Percentiles rank a stretch among this genome's conserved stretches.
Conservation (phyloP, 345 rosid genomes). For the Cardiospermum halicacabum region DNA sequence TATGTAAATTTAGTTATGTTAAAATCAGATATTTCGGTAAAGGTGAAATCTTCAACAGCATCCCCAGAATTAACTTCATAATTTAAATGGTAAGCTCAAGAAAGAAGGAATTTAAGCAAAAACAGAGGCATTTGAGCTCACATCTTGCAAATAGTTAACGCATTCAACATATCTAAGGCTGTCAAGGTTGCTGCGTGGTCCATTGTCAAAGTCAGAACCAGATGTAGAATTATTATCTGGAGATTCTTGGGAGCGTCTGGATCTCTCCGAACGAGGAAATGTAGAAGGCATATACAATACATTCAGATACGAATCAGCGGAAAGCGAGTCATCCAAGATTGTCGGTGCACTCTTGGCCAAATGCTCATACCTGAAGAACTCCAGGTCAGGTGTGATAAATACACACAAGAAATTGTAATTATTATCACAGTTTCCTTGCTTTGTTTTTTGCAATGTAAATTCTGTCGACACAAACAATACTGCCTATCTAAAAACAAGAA, state of each 20-base stretch:
- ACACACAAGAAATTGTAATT: background rate
- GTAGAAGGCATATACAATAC: conserved; percentile 94
- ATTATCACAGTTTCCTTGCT: background rate
- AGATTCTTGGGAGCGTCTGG: conserved; percentile 60
- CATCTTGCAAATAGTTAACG: conserved; percentile 82
- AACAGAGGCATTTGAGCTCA: conserved; percentile 27
- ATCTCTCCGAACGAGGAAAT: conserved; percentile 91
- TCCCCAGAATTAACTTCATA: background rate
- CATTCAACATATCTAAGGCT: conserved; percentile 70
- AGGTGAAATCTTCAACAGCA: background rate
- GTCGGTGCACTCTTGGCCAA: conserved; percentile 96
- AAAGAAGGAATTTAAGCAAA: too few species aligned
- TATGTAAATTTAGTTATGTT: background rate
- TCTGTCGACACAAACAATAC: background rate
- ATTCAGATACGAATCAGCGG: conserved; percentile 96
- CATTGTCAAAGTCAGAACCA: conserved; percentile 60
- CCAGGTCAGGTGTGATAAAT: conserved; percentile 6
- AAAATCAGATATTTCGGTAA: background rate
- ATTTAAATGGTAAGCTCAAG: background rate
- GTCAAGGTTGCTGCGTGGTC: conserved; percentile 88
- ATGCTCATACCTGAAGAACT: conserved; percentile 77
- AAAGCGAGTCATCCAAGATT: conserved; percentile 92
- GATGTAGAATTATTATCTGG: conserved; percentile 42
- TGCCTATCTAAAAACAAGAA: background rate
- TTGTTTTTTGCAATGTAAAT: background rate